A percentile compares a stretch with the other conserved stretches of the same genome.
phyloP scores from a whole-genome alignment of 148 eudicot species.

The Diospyros lotus region DNA sequence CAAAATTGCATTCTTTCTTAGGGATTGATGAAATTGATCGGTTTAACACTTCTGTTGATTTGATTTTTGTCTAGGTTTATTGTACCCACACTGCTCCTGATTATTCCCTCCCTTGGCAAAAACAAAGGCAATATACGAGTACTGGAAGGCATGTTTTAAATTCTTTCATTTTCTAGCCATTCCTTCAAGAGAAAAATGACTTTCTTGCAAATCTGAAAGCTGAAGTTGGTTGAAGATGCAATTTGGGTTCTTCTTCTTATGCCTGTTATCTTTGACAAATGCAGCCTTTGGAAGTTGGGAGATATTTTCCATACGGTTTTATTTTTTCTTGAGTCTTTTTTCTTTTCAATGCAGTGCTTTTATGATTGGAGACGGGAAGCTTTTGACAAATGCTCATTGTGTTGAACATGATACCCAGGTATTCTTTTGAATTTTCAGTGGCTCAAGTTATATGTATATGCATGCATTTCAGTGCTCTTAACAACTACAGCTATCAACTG shows the following conservation, averaged over 20 bases:
- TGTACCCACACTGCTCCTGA: conserved; percentile 95
- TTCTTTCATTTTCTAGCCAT: background rate
- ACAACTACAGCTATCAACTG: background rate
- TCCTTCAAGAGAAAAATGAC: background rate
- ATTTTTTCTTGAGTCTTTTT: background rate
- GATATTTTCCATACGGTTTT: background rate
- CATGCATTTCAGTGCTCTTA: background rate
- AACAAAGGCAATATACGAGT: conserved; percentile 87
- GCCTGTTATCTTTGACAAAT: background rate
- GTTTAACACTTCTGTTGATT: conserved; percentile 12
- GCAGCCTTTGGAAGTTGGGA: background rate
- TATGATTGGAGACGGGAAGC: conserved; percentile 95
- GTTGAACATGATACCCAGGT: conserved; percentile 95
- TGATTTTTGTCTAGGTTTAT: conserved; percentile 59
- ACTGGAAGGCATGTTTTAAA: conserved; percentile 73
- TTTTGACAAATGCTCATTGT: conserved; percentile 97
- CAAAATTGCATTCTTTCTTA: background rate
- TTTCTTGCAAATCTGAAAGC: background rate
- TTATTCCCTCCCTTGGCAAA: conserved; percentile 99
- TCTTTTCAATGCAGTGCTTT: conserved; percentile 69
- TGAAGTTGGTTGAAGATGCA: conserved; percentile 5
- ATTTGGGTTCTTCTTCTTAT: background rate
- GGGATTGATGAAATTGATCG: background rate
- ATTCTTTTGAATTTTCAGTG: conserved; percentile 10
- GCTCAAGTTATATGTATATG: background rate